These are phyloP conservation scores for Diaporthe vaccinii DNA, from an alignment of 2,329 filamentous ascomycete species.

Conservation along the genomic window DNA sequence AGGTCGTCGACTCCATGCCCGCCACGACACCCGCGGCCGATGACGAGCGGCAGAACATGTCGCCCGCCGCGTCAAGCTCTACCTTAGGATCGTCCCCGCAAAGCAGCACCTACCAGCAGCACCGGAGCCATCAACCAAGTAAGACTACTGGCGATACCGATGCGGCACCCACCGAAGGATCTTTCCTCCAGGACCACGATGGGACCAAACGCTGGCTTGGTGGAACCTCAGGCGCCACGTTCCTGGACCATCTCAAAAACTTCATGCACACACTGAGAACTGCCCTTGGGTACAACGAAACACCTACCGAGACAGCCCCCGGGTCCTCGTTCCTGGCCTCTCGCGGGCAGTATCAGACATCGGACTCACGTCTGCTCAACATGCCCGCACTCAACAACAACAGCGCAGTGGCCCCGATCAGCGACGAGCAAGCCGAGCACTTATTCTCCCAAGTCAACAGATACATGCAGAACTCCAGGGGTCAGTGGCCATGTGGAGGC, in stretches of 20 bases:
- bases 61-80: slow-evolving; percentile 44
- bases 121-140: slow-evolving; percentile 6
- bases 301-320: slow-evolving; percentile 40
- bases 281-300: slow-evolving; percentile 48
- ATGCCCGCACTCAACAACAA: slow-evolving; percentile 43
- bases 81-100: slow-evolving; percentile 39
- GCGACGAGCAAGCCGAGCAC: slow-evolving; percentile 50
- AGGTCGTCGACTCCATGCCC: slow-evolving; percentile 39
- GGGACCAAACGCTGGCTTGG: slow-evolving; percentile 62
- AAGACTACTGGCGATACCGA: not conserved
- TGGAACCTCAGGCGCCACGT: slow-evolving; percentile 63
- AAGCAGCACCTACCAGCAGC: slow-evolving; percentile 3
- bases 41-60: slow-evolving; percentile 31
- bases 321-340: slow-evolving; percentile 55
- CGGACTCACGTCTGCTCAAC: slow-evolving; percentile 58
- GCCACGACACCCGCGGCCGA: slow-evolving; percentile 31
- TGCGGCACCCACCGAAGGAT: slow-evolving; percentile 50
- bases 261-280: slow-evolving; percentile 56
- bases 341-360: slow-evolving; percentile 61
- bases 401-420: not conserved
- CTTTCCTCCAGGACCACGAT: slow-evolving; percentile 59
- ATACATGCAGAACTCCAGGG: slow-evolving; percentile 61
- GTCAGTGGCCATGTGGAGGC: slow-evolving; percentile 59
- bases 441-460: slow-evolving; percentile 58
- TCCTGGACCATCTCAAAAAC: slow-evolving; percentile 63